A percentile compares a stretch with the other conserved stretches of the same genome.
phyloP scores from a whole-genome alignment of 331 rosid species.

The Erythrophleum ivorense region DNA sequence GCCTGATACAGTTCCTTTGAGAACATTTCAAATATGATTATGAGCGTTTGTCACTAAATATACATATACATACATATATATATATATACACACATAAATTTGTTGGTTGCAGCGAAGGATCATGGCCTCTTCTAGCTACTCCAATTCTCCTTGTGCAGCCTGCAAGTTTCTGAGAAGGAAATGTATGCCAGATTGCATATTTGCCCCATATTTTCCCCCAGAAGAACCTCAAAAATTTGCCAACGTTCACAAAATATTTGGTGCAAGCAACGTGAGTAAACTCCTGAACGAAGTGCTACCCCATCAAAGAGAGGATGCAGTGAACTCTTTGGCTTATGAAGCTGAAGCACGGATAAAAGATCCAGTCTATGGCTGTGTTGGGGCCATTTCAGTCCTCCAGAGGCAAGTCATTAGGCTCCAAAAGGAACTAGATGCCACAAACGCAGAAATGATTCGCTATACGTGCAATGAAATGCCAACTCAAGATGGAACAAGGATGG shows the following conservation, averaged over 20 bases:
- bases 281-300: constrained; percentile 80
- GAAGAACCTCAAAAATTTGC: constrained; percentile 71
- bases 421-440: constrained; percentile 85
- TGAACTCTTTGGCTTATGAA: constrained; percentile 89
- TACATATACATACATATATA: no score
- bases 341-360: constrained; percentile 90
- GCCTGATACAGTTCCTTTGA: no score
- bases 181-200: constrained; percentile 66
- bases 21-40: neutral
- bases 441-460: constrained; percentile 73
- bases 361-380: constrained; percentile 94
- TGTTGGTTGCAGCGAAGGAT: constrained; percentile 22
- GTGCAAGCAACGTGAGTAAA: constrained; percentile 91
- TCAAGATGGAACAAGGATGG: constrained; percentile 31
- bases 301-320: constrained; percentile 91
- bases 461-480: constrained; percentile 54
- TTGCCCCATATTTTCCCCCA: constrained; percentile 72
- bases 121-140: constrained; percentile 61
- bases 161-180: constrained; percentile 70
- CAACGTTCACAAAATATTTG: constrained; percentile 88
- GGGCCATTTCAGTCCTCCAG: constrained; percentile 87
- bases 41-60: no score
- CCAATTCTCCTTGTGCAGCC: constrained; percentile 74
- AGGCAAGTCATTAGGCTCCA: constrained; percentile 85
- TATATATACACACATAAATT: neutral